Conservation (phyloP, 192 early-diverging fungal species). For the Coemansia reversa region DNA sequence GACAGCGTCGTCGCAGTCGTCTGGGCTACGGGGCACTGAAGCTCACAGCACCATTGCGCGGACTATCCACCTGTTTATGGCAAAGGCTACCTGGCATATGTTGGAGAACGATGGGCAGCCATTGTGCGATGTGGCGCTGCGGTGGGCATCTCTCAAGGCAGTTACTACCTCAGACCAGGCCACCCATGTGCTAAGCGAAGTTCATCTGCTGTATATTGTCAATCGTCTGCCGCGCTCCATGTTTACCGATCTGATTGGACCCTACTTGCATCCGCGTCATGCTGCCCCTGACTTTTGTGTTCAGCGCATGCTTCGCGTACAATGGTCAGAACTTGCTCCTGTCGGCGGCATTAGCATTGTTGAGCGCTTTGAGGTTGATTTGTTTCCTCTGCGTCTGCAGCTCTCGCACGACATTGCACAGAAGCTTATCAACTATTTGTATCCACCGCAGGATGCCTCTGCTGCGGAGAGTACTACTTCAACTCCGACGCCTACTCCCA, state of each 20-base stretch:
- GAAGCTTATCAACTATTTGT: constrained; percentile 77
- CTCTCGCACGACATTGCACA: constrained; percentile 85
- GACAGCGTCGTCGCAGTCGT: constrained; percentile 17
- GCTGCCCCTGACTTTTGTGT: constrained; percentile 67
- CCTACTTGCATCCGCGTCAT: constrained; percentile 58
- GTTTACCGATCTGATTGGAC: constrained; percentile 61
- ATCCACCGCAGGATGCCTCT: constrained; percentile 57
- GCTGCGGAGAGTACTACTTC: background rate
- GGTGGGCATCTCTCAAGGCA: constrained; percentile 63
- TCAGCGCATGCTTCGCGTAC: constrained; percentile 87
- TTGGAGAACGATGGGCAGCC: constrained; percentile 61
- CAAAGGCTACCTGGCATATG: constrained; percentile 77
- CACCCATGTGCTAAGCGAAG: constrained; percentile 66
- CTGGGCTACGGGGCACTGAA: constrained; percentile 29
- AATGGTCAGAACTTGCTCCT: constrained; percentile 74
- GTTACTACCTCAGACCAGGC: constrained; percentile 86
- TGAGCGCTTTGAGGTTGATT: constrained; percentile 85
- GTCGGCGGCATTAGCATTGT: constrained; percentile 91
- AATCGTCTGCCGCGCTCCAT: constrained; percentile 61
- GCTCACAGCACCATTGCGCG: constrained; percentile 57
- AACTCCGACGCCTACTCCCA: too few relatives aligned
- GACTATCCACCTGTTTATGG: constrained; percentile 60
- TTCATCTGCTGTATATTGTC: constrained; percentile 69
- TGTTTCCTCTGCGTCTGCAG: constrained; percentile 80
- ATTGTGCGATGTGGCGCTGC: constrained; percentile 70